Conservation (phyloP, 208 protist genomes). For the Leishmania guyanensis region DNA sequence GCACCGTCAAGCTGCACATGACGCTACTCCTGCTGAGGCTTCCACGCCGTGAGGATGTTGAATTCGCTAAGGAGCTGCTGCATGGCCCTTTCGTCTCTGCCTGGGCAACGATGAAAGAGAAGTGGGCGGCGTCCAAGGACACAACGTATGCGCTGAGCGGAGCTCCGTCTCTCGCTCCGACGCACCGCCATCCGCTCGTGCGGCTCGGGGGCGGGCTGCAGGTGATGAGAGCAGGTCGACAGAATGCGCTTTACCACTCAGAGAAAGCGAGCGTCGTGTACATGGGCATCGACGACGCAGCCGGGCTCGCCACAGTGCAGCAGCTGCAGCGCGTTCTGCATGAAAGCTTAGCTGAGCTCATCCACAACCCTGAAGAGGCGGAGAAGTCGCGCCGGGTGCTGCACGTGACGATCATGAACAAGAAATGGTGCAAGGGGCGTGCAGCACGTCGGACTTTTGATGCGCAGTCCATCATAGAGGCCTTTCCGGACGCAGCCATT, state of each 20-base stretch:
- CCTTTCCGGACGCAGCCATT: constrained; percentile 25
- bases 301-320: constrained; percentile 29
- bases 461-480: constrained; percentile 36
- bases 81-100: constrained; percentile 24
- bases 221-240: constrained; percentile 41
- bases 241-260: constrained; percentile 26
- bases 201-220: constrained; percentile 50
- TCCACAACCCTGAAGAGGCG: constrained; percentile 39
- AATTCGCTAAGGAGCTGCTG: constrained; percentile 59
- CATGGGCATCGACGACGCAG: constrained; percentile 60
- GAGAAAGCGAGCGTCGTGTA: constrained; percentile 73
- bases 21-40: constrained; percentile 79
- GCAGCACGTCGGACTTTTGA: constrained; percentile 37
- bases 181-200: constrained; percentile 26
- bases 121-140: constrained; percentile 4
- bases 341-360: constrained; percentile 60
- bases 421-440: constrained; percentile 57
- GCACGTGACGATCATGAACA: constrained; percentile 85
- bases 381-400: constrained; percentile 38
- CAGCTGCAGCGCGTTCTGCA: constrained; percentile 53
- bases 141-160: constrained; percentile 16
- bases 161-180: not conserved
- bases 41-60: constrained; percentile 41
- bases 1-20: constrained; percentile 57
- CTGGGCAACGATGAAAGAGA: constrained; percentile 26